phyloP scores from a whole-genome alignment of 108 stramenopile species.

The Mediolabrus comicus region DNA sequence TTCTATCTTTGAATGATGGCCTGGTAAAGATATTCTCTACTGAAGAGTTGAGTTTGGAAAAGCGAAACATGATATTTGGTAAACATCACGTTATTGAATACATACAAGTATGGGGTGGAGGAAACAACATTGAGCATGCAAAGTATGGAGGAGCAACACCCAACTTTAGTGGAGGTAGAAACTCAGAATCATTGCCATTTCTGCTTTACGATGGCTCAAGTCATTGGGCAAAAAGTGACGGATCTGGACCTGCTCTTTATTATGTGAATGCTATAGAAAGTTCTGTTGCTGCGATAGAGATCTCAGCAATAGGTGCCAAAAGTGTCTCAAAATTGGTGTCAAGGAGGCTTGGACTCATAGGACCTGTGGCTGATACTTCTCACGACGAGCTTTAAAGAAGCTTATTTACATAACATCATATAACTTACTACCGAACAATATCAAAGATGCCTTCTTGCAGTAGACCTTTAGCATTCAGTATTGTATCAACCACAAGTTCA shows the following conservation, averaged over 20 bases:
- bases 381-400: slow-evolving; percentile 35
- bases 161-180: slow-evolving; percentile 53
- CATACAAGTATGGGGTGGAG: slow-evolving; percentile 42
- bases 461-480: slow-evolving; percentile 12
- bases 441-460: slow-evolving; percentile 29
- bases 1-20: slow-evolving; percentile 43
- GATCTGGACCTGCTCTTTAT: slow-evolving; percentile 59
- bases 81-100: slow-evolving; percentile 41
- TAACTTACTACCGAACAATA: too few relatives aligned
- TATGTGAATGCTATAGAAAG: slow-evolving; percentile 78
- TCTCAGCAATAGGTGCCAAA: slow-evolving; percentile 75
- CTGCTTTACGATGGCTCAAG: slow-evolving; percentile 69
- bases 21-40: slow-evolving; percentile 70
- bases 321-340: slow-evolving; percentile 80
- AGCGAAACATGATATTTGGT: slow-evolving; percentile 56
- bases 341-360: slow-evolving; percentile 48
- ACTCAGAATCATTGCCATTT: slow-evolving; percentile 45
- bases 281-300: slow-evolving; percentile 69
- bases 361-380: neutral
- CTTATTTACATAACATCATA: too few relatives aligned
- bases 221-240: slow-evolving; percentile 35
- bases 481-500: slow-evolving; percentile 25
- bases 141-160: slow-evolving; percentile 64
- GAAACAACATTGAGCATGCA: slow-evolving; percentile 52
- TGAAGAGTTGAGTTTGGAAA: slow-evolving; percentile 24